phyloP scores from a whole-genome alignment of 345 rosid species.

The Citrus australasica region DNA sequence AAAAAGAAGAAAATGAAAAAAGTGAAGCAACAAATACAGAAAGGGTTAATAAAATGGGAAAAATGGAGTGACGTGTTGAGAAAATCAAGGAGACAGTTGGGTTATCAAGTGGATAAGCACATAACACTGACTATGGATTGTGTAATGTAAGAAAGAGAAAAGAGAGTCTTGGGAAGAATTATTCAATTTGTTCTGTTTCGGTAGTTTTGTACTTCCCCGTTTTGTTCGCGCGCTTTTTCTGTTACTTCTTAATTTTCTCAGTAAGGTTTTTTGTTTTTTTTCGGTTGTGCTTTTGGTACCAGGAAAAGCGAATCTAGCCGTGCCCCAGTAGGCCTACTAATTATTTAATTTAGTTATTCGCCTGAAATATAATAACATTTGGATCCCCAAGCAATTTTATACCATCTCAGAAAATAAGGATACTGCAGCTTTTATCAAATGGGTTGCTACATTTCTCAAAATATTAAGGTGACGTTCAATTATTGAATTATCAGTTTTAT shows the following conservation, averaged over 20 bases:
- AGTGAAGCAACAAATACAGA: neutral
- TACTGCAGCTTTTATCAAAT: neutral
- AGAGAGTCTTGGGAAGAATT: neutral
- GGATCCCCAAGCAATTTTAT: neutral
- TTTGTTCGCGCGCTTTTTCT: slow-evolving; percentile 15
- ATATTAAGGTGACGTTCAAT: neutral
- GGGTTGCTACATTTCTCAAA: neutral
- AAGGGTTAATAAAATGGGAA: neutral
- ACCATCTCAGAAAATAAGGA: neutral
- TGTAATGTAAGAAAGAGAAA: neutral
- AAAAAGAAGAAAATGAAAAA: neutral
- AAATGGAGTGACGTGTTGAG: slow-evolving; percentile 15
- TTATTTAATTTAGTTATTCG: too few relatives aligned
- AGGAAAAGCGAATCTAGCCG: neutral
- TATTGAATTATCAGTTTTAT: neutral
- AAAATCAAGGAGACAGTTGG: slow-evolving; percentile 29
- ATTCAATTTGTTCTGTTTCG: slow-evolving; percentile 2
- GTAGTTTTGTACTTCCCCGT: neutral
- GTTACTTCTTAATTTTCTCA: neutral
- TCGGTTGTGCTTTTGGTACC: too few relatives aligned
- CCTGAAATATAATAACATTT: neutral
- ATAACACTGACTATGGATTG: neutral
- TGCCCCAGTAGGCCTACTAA: neutral
- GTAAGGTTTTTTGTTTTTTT: neutral
- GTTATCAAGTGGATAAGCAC: slow-evolving; percentile 32